Conservation (phyloP, 2,329 filamentous ascomycete species). For the Penicillium janthinellum region DNA sequence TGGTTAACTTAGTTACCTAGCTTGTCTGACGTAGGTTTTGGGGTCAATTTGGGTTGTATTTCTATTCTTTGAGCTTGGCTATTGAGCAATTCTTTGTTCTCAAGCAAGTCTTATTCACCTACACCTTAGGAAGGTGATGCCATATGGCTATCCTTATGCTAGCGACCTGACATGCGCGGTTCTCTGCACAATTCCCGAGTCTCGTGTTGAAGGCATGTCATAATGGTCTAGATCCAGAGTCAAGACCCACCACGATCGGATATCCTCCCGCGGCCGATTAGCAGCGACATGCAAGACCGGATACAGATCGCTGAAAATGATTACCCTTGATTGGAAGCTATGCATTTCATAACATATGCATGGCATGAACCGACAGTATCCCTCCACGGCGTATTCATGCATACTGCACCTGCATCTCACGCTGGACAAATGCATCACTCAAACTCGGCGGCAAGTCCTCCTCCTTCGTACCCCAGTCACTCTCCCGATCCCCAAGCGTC, state of each 20-base stretch:
- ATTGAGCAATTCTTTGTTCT: background rate
- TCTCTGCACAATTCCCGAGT: background rate
- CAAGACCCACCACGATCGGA: constrained; percentile 14
- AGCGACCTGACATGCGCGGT: background rate
- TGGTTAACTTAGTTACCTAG: too few relatives aligned
- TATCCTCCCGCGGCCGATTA: constrained; percentile 7
- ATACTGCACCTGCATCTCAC: constrained; percentile 6
- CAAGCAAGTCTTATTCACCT: background rate
- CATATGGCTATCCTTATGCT: background rate
- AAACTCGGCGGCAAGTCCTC: constrained; percentile 61
- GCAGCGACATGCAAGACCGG: background rate
- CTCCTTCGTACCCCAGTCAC: constrained; percentile 62
- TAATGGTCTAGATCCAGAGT: background rate
- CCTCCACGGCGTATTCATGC: constrained; percentile 5
- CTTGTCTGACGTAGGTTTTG: background rate
- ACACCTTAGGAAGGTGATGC: background rate
- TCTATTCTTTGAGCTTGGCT: background rate
- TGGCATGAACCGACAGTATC: background rate
- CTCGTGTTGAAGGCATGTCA: background rate
- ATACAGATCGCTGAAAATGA: constrained; percentile 8
- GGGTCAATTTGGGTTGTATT: background rate
- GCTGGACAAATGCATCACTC: constrained; percentile 17
- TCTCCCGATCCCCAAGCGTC: constrained; percentile 62
- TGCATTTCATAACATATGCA: background rate
- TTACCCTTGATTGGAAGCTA: constrained; percentile 1